Evolutionary conservation across 352 stramenopile genomes (phyloP), one percentile per base, ranked within the genome.

Genomic region (Phytopythium ostracodes): DNA sequence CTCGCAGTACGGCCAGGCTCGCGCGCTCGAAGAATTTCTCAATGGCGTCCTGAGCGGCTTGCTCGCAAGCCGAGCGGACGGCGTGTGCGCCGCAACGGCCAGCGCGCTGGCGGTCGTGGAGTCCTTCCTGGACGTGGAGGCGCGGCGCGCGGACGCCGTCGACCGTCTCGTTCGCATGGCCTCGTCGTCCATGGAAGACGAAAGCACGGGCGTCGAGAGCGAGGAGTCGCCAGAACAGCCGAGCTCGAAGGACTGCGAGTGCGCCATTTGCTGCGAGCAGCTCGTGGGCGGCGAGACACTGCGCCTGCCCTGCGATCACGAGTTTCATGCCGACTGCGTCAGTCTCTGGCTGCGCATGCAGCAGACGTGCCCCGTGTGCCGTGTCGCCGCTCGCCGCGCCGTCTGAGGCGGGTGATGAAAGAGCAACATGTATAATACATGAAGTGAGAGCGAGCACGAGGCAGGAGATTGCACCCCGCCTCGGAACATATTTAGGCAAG

Each of bases 291-390:
- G 82, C 51, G 60, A 71, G 70, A 89, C 74, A 53, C 62, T 77
- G 22, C 65, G 66, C 57, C 70, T 92, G 29, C 64, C 75, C 55
- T 94, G 85, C 64, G 72, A 67, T 46, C 85, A 94, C 68, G 70
- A 67, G 33, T 94, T 77, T 63, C 85, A 94, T 70, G 57, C 63
- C 25, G 73, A 75, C 55, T 94, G 85, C 56, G 73, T 91, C 22
- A 69, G 73, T 42, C 70, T 89, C 50, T 94, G 85, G 85, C 66
- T 92, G 27, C 74, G 74, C 38, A 68, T 89, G 65, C 76, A 91
- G 61, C 73, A 79, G 56, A 87, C 77, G 50, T 94, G 85, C 55
- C 85, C 85, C 11, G 80, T 88, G 62, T 94, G 85, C 44, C 80
- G 73, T 46, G 64, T 79, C 25, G 56, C 44, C 5, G 43, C 43